These are phyloP conservation scores for Mycena crocata DNA, from an alignment of 768 basidiomycete genomes.

Conservation along the genomic window DNA sequence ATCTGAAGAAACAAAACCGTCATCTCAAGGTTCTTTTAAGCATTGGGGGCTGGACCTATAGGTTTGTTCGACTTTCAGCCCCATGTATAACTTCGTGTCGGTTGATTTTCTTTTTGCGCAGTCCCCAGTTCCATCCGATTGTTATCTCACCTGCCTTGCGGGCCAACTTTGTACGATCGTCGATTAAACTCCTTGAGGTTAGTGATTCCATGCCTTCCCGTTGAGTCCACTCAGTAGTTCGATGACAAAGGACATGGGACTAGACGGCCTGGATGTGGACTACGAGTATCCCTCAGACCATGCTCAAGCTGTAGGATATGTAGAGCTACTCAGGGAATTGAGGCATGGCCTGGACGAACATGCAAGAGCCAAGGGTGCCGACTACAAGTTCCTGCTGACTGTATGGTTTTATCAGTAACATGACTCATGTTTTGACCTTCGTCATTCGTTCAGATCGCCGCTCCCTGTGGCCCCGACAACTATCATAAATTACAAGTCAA, in stretches of 20 bases:
- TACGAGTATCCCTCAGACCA: constrained; percentile 92
- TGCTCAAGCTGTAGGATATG: constrained; percentile 84
- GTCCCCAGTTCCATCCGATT: constrained; percentile 54
- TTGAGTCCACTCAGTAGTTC: no score
- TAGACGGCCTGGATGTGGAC: constrained; percentile 93
- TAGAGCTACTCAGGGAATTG: constrained; percentile 82
- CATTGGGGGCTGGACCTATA: constrained; percentile 97
- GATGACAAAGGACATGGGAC: constrained; percentile 92
- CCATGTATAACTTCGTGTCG: not conserved
- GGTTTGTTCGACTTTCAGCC: constrained; percentile 68
- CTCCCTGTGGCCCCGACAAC: constrained; percentile 91
- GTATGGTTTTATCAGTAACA: constrained; percentile 54
- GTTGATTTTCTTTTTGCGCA: no score
- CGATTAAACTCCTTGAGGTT: constrained; percentile 85
- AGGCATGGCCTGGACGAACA: constrained; percentile 81
- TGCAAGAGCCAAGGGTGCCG: constrained; percentile 64
- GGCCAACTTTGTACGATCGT: constrained; percentile 81
- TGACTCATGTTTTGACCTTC: constrained; percentile 20
- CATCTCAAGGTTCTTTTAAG: constrained; percentile 85
- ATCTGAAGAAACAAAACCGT: constrained; percentile 87
- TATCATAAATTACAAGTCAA: constrained; percentile 81
- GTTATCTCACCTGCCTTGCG: constrained; percentile 74
- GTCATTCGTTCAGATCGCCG: constrained; percentile 88
- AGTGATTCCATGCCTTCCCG: no score
- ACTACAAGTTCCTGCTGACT: constrained; percentile 78